Conservation (phyloP, 176 grass and related monocot genomes). For the Oropetium thomaeum region DNA sequence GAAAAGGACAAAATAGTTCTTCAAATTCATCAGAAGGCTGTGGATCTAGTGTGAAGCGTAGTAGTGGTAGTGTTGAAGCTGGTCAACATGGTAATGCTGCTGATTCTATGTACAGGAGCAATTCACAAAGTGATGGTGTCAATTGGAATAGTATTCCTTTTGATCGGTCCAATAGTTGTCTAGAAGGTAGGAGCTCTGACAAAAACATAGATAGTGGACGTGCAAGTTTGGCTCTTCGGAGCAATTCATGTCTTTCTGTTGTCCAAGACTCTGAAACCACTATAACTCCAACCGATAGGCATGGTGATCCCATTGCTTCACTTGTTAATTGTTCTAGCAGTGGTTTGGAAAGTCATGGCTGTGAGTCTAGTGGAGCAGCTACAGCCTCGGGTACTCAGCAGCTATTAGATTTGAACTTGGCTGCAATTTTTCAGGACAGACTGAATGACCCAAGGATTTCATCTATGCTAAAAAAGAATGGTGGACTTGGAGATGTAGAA, state of each 20-base stretch:
- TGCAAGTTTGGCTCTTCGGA: conserved; percentile 79
- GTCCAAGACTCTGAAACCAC: conserved; percentile 79
- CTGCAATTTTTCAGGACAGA: conserved; percentile 82
- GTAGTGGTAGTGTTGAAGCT: conserved; percentile 90
- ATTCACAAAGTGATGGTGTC: conserved; percentile 59
- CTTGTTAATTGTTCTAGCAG: conserved; percentile 67
- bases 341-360: conserved; percentile 72
- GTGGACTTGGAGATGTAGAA: conserved; percentile 72
- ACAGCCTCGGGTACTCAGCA: conserved; percentile 62
- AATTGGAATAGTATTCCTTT: conserved; percentile 67
- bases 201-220: conserved; percentile 75
- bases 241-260: conserved; percentile 87
- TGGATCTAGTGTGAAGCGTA: conserved; percentile 96
- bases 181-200: conserved; percentile 76
- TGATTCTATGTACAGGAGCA: conserved; percentile 74
- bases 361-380: conserved; percentile 68
- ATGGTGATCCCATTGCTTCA: conserved; percentile 49
- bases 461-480: conserved; percentile 97
- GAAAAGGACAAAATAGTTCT: conserved; percentile 79
- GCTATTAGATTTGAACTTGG: conserved; percentile 80
- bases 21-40: conserved; percentile 97
- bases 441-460: conserved; percentile 91
- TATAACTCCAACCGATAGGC: conserved; percentile 43
- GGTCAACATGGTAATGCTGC: conserved; percentile 61
- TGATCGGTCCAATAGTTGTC: conserved; percentile 93